These are phyloP conservation scores for Cubamyces lactineus DNA, from an alignment of 768 basidiomycete species.

Conservation along the genomic window DNA sequence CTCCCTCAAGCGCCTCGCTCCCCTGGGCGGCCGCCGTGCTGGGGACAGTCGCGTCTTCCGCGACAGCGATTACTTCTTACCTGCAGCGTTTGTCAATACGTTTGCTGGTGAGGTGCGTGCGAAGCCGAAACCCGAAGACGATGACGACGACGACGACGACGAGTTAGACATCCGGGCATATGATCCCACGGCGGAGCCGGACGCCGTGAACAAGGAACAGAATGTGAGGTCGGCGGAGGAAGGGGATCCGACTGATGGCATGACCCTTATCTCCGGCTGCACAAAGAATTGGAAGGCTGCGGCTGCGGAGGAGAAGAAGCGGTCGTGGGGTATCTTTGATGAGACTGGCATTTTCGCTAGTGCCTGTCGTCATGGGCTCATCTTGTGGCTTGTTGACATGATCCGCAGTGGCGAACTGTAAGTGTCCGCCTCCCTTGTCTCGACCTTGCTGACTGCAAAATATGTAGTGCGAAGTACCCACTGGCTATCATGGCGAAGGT, in stretches of 20 bases:
- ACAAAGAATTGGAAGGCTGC: constrained; percentile 39
- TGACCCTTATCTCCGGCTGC: constrained; percentile 22
- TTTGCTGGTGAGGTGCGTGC: constrained; percentile 37
- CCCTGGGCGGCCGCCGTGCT: constrained; percentile 19
- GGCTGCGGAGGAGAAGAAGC: constrained; percentile 34
- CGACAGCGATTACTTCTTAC: constrained; percentile 34
- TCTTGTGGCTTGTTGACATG: constrained; percentile 27
- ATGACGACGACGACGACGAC: not conserved
- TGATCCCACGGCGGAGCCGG: not conserved
- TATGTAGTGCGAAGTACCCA: constrained; percentile 28
- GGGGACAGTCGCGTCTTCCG: constrained; percentile 26
- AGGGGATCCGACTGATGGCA: constrained; percentile 27
- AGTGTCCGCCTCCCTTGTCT: constrained; percentile 6
- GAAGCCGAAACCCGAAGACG: not conserved
- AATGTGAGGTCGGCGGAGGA: constrained; percentile 3
- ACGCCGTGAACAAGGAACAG: not conserved
- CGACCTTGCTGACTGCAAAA: not conserved
- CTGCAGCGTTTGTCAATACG: constrained; percentile 30
- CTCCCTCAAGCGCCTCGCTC: constrained; percentile 31
- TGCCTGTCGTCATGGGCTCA: constrained; percentile 28
- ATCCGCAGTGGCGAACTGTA: constrained; percentile 27
- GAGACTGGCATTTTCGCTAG: constrained; percentile 43
- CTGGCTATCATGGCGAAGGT: constrained; percentile 24
- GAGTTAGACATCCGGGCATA: not conserved
- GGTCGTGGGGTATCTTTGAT: constrained; percentile 41